Evolutionary conservation across 2,329 filamentous ascomycete species (phyloP).

Genomic region (Ophiostoma novo-ulmi): DNA sequence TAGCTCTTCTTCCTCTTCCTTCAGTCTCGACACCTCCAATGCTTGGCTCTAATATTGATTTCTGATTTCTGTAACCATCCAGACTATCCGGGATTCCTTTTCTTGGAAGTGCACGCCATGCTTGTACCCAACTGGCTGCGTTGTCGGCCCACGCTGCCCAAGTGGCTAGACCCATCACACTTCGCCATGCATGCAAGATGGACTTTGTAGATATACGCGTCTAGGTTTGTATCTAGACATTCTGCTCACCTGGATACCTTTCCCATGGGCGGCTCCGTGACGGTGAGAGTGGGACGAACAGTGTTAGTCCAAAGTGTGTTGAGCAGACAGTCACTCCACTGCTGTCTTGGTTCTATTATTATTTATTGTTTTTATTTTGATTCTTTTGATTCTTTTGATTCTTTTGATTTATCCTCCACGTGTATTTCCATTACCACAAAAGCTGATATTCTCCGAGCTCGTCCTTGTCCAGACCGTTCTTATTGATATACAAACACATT

Average conservation of each 20-base stretch:
- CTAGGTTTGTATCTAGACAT: not conserved
- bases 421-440: too few relatives aligned
- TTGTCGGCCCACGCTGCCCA: not conserved
- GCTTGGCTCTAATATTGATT: too few relatives aligned
- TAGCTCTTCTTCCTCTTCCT: too few relatives aligned
- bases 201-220: not conserved
- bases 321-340: not conserved
- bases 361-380: not conserved
- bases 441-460: too few relatives aligned
- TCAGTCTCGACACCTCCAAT: too few relatives aligned
- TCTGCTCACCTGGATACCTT: not conserved
- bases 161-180: slow-evolving; percentile 1
- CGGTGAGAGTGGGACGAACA: not conserved
- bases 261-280: not conserved
- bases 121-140: not conserved
- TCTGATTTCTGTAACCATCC: too few relatives aligned
- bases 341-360: not conserved
- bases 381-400: not conserved
- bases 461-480: not conserved
- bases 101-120: too few relatives aligned
- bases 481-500: not conserved
- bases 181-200: not conserved
- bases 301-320: not conserved
- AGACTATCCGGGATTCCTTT: too few relatives aligned
- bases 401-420: not conserved